Evolutionary conservation across 345 rosid species (phyloP).

Genomic region (rapeseed (Brassica napus)): DNA sequence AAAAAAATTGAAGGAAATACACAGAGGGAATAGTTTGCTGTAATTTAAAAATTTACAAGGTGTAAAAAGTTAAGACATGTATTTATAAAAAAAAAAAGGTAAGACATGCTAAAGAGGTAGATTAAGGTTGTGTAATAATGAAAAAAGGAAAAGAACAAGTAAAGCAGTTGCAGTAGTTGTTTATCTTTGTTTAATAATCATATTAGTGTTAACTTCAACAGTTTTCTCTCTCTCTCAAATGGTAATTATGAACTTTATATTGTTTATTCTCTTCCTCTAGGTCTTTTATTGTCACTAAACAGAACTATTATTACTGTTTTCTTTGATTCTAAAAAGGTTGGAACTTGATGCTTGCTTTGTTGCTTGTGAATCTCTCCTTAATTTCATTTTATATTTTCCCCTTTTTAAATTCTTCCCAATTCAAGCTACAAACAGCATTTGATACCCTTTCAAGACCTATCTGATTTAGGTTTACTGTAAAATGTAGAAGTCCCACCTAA

Average conservation of each 20-base stretch:
- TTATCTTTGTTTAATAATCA: constrained; percentile 53
- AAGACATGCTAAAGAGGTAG: constrained; percentile 35
- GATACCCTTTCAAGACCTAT: constrained; percentile 46
- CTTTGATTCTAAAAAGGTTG: constrained; percentile 50
- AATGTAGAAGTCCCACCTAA: constrained; percentile 37
- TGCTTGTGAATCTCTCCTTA: constrained; percentile 32
- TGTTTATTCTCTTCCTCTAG: constrained; percentile 24
- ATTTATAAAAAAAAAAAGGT: not conserved
- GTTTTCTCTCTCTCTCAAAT: constrained; percentile 24
- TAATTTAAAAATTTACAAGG: constrained; percentile 8
- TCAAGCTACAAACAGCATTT: constrained; percentile 62
- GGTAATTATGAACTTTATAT: constrained; percentile 26
- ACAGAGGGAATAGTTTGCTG: not conserved
- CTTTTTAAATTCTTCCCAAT: constrained; percentile 30
- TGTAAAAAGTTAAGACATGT: constrained; percentile 35
- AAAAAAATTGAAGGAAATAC: not conserved
- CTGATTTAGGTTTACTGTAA: constrained; percentile 48
- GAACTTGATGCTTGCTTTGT: constrained; percentile 66
- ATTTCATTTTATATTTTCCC: not conserved
- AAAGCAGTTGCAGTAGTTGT: constrained; percentile 67
- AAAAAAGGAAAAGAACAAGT: constrained; percentile 47
- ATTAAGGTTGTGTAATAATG: constrained; percentile 42
- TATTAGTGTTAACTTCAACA: constrained; percentile 56
- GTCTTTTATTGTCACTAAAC: constrained; percentile 39
- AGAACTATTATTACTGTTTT: constrained; percentile 31